Base-by-base conservation (phyloP, 306 rosid species). In the Oxytropis ochrocephala region DNA sequence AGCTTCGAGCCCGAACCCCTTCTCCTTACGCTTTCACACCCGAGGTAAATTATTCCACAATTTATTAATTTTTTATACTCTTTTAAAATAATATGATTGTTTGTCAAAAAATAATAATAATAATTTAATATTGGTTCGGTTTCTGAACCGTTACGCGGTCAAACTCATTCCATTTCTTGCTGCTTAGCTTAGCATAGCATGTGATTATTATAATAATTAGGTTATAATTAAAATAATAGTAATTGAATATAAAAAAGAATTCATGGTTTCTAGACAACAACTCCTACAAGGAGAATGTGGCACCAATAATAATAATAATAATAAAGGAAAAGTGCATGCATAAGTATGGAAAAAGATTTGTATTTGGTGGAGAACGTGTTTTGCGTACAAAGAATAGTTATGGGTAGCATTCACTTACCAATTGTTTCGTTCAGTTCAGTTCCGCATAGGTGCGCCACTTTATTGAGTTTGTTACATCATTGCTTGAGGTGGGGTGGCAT, bases 1-100 rank as follows among this genome's bases (percentile, higher is more conserved):
- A 92, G 84, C 90, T 92, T 79, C 85, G 88, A 48, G 50, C 80
- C 16, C 75, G 96, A 78, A 75, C 83, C 41, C 75, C 46, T 67
- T 80, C 63, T 75, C 83, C 90, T 3, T 69, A 44, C 84, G 32
- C 74, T 65, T 81, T 82, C 64, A 83, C 96, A 30, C 89, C 95
- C 3, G 77, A 89, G 97, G 96, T 92, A 71, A 67, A 5, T 17
- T 9, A 60, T 8, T 14, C 33, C 8, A 14, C 13, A 7, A 32
- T 33, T n/a, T 73, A 48, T 11, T 44, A 5, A 6, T 68, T 32
- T 33, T 32, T 11, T 5, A 59, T 6, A 8, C 11, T 36, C 8
- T 36, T 36, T 0, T 59, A 36, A 59, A 59, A 16, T 61, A 29
- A 39, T 38, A 10, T 61, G 3, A 24, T 24, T 24, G 3, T 24